Percentiles rank a stretch among this genome's conserved stretches.
Evolutionary conservation across 1,139 yeast genomes (phyloP).

Genomic region (Ogataea hybrid): DNA sequence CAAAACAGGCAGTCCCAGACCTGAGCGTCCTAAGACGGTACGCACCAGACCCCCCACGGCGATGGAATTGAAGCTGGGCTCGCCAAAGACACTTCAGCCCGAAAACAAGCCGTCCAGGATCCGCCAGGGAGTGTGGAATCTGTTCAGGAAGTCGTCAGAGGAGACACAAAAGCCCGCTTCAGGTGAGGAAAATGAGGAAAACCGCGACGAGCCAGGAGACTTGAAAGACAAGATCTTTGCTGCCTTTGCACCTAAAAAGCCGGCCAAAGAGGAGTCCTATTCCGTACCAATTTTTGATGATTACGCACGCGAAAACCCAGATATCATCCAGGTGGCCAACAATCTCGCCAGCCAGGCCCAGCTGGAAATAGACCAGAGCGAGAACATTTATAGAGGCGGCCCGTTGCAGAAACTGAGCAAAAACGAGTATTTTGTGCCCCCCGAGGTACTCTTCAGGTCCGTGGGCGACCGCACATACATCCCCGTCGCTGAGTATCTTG

Average conservation of each 20-base stretch:
- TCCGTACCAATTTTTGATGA: constrained; percentile 11
- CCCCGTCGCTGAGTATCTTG: constrained; percentile 18
- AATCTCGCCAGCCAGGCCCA: constrained; percentile 13
- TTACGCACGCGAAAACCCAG: constrained; percentile 17
- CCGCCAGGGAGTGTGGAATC: constrained; percentile 10
- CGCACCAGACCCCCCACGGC: constrained; percentile 5
- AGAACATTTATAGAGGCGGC: constrained; percentile 14
- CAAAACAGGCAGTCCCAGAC: constrained; percentile 8
- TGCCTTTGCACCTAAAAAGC: constrained; percentile 1
- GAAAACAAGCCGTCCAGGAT: constrained; percentile 4
- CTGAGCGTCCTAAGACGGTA: constrained; percentile 5
- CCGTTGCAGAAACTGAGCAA: constrained; percentile 7
- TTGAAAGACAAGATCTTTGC: constrained; percentile 5
- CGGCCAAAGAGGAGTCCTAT: background rate
- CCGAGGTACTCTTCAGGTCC: constrained; percentile 14
- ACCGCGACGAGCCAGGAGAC: background rate
- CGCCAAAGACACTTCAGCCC: constrained; percentile 1
- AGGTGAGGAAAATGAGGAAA: constrained; percentile 13
- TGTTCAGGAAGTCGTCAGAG: constrained; percentile 11
- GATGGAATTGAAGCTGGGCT: constrained; percentile 4
- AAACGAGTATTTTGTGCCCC: constrained; percentile 16
- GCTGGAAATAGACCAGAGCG: constrained; percentile 11
- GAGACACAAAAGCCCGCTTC: constrained; percentile 6
- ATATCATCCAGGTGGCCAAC: constrained; percentile 18
- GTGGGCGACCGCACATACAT: constrained; percentile 12